Percentiles rank a stretch among this genome's conserved stretches.
These are phyloP conservation scores for Coleophoma cylindrospora DNA, from an alignment of 2,329 filamentous ascomycete genomes.

Conservation along the genomic window DNA sequence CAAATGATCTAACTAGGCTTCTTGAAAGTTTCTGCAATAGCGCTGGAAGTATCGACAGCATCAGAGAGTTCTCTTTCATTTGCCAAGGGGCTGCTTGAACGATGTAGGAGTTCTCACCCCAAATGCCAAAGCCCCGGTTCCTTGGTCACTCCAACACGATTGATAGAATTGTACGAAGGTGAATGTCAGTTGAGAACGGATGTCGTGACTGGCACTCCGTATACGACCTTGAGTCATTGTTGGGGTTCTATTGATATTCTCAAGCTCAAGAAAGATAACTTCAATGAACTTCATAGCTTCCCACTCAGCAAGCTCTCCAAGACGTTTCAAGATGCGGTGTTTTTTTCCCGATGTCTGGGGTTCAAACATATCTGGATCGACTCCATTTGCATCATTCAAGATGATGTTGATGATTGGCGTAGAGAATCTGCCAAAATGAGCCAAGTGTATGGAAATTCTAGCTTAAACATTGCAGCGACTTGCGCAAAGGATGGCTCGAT, in stretches of 20 bases:
- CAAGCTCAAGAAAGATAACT: background rate
- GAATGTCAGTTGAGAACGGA: no score
- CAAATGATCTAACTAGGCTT: no score
- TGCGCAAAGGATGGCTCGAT: background rate
- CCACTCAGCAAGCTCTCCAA: background rate
- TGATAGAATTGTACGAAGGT: no score
- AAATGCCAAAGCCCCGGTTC: no score
- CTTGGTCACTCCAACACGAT: no score
- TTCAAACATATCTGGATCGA: slow-evolving; percentile 1
- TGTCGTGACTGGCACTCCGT: background rate
- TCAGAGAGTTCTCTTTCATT: no score
- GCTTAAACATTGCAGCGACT: background rate
- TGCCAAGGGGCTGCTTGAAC: no score
- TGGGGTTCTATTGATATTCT: background rate
- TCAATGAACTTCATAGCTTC: background rate
- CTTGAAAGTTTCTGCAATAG: no score
- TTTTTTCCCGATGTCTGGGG: background rate
- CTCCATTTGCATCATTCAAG: slow-evolving; percentile 2
- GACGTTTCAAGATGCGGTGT: background rate
- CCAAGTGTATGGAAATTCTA: background rate
- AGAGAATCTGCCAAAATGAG: background rate
- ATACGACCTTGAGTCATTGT: background rate
- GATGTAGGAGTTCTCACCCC: no score
- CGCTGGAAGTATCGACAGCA: no score
- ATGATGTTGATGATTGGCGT: slow-evolving; percentile 1